Evolutionary conservation across 345 rosid genomes (phyloP).

Genomic region (Hypericum androsaemum): DNA sequence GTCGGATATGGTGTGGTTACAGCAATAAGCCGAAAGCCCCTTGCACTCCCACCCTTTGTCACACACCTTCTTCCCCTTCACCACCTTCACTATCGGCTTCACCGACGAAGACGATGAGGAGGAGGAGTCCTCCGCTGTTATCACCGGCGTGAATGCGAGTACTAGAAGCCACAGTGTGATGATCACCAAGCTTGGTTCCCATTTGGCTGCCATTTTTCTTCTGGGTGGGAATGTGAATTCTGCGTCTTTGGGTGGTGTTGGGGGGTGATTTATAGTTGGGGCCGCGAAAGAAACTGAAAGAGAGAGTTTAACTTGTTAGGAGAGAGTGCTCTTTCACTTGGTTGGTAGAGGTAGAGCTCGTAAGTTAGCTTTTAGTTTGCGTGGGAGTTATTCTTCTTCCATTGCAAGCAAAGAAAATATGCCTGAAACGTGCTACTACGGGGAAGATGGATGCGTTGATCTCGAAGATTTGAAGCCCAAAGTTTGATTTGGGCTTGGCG

Average conservation of each 20-base stretch:
- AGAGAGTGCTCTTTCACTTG: slow-evolving; percentile 29
- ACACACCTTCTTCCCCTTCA: slow-evolving; percentile 57
- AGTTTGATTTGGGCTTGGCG: too few relatives aligned
- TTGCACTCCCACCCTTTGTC: slow-evolving; percentile 78
- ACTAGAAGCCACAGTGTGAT: too few relatives aligned
- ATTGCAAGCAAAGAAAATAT: slow-evolving; percentile 36
- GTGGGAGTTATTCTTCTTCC: slow-evolving; percentile 29
- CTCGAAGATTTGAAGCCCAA: too few relatives aligned
- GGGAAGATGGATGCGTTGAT: too few relatives aligned
- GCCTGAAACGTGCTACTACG: too few relatives aligned
- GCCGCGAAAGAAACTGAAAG: slow-evolving; percentile 28
- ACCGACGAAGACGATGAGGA: not conserved
- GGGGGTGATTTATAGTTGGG: slow-evolving; percentile 9
- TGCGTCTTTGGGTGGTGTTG: not conserved
- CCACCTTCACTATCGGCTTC: slow-evolving; percentile 43
- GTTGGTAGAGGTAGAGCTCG: slow-evolving; percentile 14
- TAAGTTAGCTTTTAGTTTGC: slow-evolving; percentile 34
- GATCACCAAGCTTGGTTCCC: too few relatives aligned
- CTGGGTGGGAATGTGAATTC: too few relatives aligned
- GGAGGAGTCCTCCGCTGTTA: not conserved
- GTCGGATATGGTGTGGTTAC: slow-evolving; percentile 63
- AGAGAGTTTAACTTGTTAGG: slow-evolving; percentile 35
- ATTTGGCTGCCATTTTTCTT: too few relatives aligned
- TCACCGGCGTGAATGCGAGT: not conserved
- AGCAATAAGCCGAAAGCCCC: slow-evolving; percentile 48